These are phyloP conservation scores for Saccharomyces cerevisiae DNA, from an alignment of 805 yeast genomes.

Conservation along the genomic window DNA sequence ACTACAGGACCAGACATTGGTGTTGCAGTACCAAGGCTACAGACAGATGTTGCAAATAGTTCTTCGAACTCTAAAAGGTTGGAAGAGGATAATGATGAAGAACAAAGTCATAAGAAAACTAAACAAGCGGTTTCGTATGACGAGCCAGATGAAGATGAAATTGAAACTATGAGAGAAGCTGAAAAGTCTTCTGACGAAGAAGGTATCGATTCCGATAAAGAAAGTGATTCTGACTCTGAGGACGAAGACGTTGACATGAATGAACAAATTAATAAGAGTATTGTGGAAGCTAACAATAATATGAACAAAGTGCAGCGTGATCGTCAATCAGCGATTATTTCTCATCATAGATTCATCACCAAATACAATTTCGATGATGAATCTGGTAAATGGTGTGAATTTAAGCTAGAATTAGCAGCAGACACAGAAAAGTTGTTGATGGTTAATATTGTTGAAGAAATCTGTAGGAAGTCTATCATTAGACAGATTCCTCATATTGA, in stretches of 20 bases:
- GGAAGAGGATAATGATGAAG: constrained; percentile 46
- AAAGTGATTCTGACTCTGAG: constrained; percentile 32
- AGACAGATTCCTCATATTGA: constrained; percentile 88
- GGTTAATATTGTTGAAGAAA: constrained; percentile 92
- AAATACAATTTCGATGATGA: constrained; percentile 85
- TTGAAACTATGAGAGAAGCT: constrained; percentile 79
- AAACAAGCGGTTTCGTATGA: constrained; percentile 90
- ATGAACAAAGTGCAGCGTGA: constrained; percentile 62
- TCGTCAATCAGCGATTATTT: constrained; percentile 76
- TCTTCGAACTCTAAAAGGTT: constrained; percentile 31
- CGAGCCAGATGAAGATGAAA: constrained; percentile 90
- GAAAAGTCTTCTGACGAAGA: constrained; percentile 72
- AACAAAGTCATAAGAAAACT: constrained; percentile 48
- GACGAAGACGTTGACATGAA: constrained; percentile 33
- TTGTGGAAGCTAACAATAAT: constrained; percentile 20
- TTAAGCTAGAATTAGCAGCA: constrained; percentile 73
- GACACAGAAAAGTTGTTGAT: constrained; percentile 87
- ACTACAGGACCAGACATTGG: constrained; percentile 58
- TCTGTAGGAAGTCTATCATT: constrained; percentile 83
- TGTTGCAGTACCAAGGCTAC: constrained; percentile 56
- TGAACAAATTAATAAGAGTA: constrained; percentile 15
- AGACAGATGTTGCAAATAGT: constrained; percentile 36
- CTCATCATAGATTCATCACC: constrained; percentile 64
- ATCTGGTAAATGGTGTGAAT: constrained; percentile 86
- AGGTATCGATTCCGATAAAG: constrained; percentile 35